Percentiles rank a stretch among this genome's conserved stretches.
These are phyloP conservation scores for Chrysanthemum makinoi DNA, from an alignment of 129 eudicot species.

Conservation along the genomic window DNA sequence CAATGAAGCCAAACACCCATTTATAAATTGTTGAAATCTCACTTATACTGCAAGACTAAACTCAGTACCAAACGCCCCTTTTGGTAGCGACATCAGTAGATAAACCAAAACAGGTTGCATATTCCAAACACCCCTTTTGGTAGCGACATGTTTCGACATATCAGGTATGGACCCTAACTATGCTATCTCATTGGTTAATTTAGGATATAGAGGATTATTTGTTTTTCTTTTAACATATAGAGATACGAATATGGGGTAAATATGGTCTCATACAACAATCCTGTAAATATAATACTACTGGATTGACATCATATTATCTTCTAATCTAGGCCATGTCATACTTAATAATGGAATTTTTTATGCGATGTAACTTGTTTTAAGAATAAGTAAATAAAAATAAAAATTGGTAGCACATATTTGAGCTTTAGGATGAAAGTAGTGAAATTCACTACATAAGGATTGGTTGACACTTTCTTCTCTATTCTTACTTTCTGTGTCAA, in stretches of 20 bases:
- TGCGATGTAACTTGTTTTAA: background rate
- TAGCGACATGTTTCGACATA: too few species aligned
- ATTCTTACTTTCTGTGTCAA: background rate
- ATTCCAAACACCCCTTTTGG: too few species aligned
- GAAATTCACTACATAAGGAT: conserved; percentile 2
- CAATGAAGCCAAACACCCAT: too few species aligned
- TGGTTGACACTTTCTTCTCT: background rate
- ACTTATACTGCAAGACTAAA: too few species aligned
- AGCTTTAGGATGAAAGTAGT: conserved; percentile 1
- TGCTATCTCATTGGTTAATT: background rate
- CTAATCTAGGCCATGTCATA: background rate
- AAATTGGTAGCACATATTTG: background rate
- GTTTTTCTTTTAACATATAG: background rate
- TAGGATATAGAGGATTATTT: background rate
- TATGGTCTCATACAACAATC: too few species aligned
- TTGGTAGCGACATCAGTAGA: too few species aligned
- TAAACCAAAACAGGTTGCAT: too few species aligned
- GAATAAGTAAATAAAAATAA: background rate
- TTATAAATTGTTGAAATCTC: too few species aligned
- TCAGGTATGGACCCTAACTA: too few species aligned
- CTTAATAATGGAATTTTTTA: background rate
- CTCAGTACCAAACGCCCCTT: too few species aligned
- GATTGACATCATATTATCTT: background rate
- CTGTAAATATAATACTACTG: too few species aligned
- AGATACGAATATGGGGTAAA: too few species aligned